These are phyloP conservation scores for Xylaria castorea DNA, from an alignment of 495 filamentous ascomycete species.

Conservation along the genomic window DNA sequence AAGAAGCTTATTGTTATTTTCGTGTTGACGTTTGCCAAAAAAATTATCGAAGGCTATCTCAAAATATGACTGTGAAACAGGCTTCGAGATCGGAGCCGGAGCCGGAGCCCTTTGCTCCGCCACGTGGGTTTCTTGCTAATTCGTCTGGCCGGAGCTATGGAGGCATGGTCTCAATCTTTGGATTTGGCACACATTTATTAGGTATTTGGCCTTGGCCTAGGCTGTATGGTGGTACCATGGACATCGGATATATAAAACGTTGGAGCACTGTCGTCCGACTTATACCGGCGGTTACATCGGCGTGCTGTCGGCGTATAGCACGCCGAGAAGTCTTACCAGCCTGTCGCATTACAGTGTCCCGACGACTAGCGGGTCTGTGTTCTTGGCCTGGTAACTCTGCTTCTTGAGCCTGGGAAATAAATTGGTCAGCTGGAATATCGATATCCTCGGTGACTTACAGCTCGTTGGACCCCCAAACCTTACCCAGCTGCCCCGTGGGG, in stretches of 20 bases:
- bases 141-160: neutral
- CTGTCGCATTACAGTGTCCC: neutral
- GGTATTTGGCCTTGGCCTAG: neutral
- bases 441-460: no score
- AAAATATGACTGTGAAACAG: neutral
- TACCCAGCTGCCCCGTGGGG: no score
- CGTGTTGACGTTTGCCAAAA: neutral
- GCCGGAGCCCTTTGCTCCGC: neutral
- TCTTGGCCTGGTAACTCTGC: neutral
- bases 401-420: neutral
- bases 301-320: no score
- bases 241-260: neutral
- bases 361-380: neutral
- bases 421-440: neutral
- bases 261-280: neutral
- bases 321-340: neutral
- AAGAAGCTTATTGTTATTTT: neutral
- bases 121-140: neutral
- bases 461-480: no score
- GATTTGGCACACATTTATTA: neutral
- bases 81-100: neutral
- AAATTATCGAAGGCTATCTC: neutral
- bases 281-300: no score
- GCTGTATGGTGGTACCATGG: neutral
- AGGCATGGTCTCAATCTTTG: neutral